These are phyloP conservation scores for Cyberlindnera americana DNA, from an alignment of 805 yeast species.

Conservation along the genomic window DNA sequence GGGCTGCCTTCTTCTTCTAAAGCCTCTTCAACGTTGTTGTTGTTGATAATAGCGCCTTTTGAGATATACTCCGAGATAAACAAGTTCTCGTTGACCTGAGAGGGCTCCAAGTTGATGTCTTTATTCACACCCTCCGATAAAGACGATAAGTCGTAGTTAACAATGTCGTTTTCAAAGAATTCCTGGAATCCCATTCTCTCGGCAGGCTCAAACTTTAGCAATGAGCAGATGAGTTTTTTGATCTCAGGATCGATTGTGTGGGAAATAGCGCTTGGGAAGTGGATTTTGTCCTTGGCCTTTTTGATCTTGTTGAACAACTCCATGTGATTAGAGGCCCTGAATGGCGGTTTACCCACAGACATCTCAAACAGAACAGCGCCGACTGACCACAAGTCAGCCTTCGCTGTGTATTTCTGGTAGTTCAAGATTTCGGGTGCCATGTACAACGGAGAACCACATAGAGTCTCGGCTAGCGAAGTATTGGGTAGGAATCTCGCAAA, in stretches of 20 bases:
- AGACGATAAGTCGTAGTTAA: conserved; percentile 45
- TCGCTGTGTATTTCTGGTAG: conserved; percentile 94
- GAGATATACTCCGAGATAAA: conserved; percentile 80
- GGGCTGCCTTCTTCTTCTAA: conserved; percentile 15
- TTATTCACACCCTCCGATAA: conserved; percentile 36
- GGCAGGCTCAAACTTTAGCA: conserved; percentile 79
- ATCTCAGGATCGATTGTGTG: conserved; percentile 56
- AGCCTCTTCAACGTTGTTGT: conserved; percentile 15
- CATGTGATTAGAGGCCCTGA: conserved; percentile 88
- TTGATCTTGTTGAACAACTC: conserved; percentile 86
- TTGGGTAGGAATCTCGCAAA: conserved; percentile 93
- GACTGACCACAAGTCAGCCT: conserved; percentile 97
- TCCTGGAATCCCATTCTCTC: conserved; percentile 87
- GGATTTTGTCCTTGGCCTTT: conserved; percentile 69
- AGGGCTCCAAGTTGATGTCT: conserved; percentile 61
- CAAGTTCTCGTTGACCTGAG: conserved; percentile 66
- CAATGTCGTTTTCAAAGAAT: conserved; percentile 73
- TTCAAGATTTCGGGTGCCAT: conserved; percentile 98
- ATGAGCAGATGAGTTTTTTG: conserved; percentile 64
- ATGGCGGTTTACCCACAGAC: conserved; percentile 96
- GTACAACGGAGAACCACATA: conserved; percentile 95
- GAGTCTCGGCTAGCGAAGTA: conserved; percentile 91
- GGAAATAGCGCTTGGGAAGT: conserved; percentile 62
- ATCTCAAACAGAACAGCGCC: conserved; percentile 96
- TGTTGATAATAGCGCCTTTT: conserved; percentile 26